Evolutionary conservation across 2,329 filamentous ascomycete species (phyloP).

Genomic region (Exophiala bonariae): DNA sequence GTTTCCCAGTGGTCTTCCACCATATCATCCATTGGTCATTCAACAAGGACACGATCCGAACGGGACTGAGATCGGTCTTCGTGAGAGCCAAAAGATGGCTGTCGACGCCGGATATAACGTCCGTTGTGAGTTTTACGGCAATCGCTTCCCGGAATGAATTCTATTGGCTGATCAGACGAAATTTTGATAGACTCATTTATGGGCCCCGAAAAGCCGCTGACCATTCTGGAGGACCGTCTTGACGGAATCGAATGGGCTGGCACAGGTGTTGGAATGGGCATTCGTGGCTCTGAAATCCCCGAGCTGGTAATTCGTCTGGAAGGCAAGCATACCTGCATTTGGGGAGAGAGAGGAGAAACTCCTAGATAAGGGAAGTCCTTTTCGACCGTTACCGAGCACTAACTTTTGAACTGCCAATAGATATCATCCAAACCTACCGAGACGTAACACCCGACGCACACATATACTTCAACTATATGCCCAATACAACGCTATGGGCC

Average conservation of each 20-base stretch:
- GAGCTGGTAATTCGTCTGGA: slow-evolving; percentile 11
- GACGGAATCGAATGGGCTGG: slow-evolving; percentile 13
- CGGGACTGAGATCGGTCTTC: slow-evolving; percentile 5
- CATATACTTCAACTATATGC: slow-evolving; percentile 11
- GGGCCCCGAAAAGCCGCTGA: slow-evolving; percentile 9
- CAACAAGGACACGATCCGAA: slow-evolving; percentile 12
- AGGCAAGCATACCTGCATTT: slow-evolving; percentile 1
- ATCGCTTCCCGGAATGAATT: too few relatives aligned
- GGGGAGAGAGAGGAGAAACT: neutral
- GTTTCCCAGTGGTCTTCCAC: slow-evolving; percentile 12
- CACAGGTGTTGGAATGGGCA: slow-evolving; percentile 14
- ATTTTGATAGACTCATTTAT: too few relatives aligned
- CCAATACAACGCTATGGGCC: slow-evolving; percentile 8
- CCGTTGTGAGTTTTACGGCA: slow-evolving; percentile 3
- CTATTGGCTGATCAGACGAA: too few relatives aligned
- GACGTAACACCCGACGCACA: slow-evolving; percentile 2
- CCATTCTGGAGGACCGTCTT: slow-evolving; percentile 4
- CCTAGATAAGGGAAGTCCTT: too few relatives aligned
- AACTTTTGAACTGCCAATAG: neutral
- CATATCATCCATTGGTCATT: slow-evolving; percentile 15
- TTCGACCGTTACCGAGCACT: neutral
- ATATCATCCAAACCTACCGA: slow-evolving; percentile 13
- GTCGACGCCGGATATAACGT: slow-evolving; percentile 16
- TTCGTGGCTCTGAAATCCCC: slow-evolving; percentile 7
- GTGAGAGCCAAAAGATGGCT: slow-evolving; percentile 8